Evolutionary conservation across 176 grass and related monocot genomes (phyloP).

Genomic region (Zea mays): DNA sequence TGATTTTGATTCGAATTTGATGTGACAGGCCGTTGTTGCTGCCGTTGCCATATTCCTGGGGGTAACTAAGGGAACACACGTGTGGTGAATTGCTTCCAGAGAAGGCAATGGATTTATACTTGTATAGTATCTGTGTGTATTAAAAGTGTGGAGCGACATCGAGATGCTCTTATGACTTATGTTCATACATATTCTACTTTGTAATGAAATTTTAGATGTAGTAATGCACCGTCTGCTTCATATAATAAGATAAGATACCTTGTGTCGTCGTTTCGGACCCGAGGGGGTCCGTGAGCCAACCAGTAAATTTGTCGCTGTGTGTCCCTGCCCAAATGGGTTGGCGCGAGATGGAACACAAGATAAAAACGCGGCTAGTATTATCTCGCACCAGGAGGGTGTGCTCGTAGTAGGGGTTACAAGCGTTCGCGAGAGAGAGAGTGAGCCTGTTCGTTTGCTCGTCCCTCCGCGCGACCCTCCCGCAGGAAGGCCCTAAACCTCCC

Average conservation of each 20-base stretch:
- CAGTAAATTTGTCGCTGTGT: too few species aligned
- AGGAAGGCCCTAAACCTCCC: too few species aligned
- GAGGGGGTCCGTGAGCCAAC: too few species aligned
- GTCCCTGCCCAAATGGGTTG: too few species aligned
- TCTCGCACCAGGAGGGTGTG: too few species aligned
- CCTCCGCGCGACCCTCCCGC: too few species aligned
- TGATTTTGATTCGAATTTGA: background rate
- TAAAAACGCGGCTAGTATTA: too few species aligned
- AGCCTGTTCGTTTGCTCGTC: too few species aligned
- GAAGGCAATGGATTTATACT: constrained; percentile 10
- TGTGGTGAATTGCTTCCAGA: constrained; percentile 49
- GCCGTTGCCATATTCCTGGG: constrained; percentile 63
- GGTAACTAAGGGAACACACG: constrained; percentile 44
- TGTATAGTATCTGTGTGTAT: constrained; percentile 29
- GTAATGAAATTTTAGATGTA: background rate
- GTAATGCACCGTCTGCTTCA: background rate
- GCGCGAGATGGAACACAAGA: too few species aligned
- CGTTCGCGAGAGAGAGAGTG: too few species aligned
- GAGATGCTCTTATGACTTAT: background rate
- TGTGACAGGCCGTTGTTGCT: constrained; percentile 63
- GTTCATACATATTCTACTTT: background rate
- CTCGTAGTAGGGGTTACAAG: too few species aligned
- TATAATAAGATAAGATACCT: background rate
- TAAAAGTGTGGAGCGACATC: constrained; percentile 8
- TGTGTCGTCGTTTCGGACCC: too few species aligned